Evolutionary conservation across 2,329 filamentous ascomycete genomes (phyloP).

Genomic region (Pseudogymnoascus sp.): DNA sequence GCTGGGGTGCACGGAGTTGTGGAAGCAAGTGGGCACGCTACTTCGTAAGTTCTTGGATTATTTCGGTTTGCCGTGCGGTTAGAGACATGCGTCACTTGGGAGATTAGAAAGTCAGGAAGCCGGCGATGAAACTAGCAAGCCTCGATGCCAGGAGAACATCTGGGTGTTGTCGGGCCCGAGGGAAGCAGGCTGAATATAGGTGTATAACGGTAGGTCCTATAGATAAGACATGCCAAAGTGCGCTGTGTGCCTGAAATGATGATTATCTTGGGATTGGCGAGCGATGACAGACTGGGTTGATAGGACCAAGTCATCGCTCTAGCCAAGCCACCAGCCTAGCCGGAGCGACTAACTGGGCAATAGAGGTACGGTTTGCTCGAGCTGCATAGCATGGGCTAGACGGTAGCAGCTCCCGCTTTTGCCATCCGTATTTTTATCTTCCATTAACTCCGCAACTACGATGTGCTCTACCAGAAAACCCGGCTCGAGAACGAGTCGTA

Average conservation of each 20-base stretch:
- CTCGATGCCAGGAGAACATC: background rate
- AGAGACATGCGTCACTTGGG: slow-evolving; percentile 8
- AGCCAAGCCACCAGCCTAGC: slow-evolving; percentile 6
- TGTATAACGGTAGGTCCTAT: slow-evolving; percentile 1
- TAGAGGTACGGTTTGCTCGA: background rate
- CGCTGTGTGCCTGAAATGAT: slow-evolving; percentile 3
- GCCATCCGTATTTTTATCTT: slow-evolving; percentile 1
- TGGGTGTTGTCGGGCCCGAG: background rate
- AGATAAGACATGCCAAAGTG: background rate
- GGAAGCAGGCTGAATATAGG: slow-evolving; percentile 1
- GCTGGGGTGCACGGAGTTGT: slow-evolving; percentile 5
- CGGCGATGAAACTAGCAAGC: background rate
- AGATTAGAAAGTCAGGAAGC: background rate
- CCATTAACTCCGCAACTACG: background rate
- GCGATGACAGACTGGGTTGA: slow-evolving; percentile 7
- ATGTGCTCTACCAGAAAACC: background rate
- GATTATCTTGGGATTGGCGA: slow-evolving; percentile 7
- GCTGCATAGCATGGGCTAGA: background rate
- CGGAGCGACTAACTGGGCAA: background rate
- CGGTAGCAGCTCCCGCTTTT: background rate
- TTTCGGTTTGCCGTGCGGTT: slow-evolving; percentile 4
- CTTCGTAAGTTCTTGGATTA: slow-evolving; percentile 6
- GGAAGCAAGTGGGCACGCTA: slow-evolving; percentile 8
- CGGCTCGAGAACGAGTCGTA: background rate
- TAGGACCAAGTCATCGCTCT: slow-evolving; percentile 4